Conservation (phyloP, 352 stramenopile species). For the Phytophthora pistaciae region DNA sequence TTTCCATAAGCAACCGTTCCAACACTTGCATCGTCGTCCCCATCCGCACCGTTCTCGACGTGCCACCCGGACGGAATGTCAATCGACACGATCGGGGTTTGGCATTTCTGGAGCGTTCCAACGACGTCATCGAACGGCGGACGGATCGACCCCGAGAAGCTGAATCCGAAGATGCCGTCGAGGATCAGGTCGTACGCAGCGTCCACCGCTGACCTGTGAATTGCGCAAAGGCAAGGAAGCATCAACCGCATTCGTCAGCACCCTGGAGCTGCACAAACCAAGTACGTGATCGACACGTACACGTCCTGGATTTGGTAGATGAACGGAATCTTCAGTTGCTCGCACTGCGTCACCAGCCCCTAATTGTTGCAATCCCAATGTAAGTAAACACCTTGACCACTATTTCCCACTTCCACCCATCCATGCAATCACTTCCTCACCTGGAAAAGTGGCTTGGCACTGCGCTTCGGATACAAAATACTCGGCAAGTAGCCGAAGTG, state of each 20-base stretch:
- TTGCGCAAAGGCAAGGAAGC: background rate
- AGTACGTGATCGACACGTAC: conserved; percentile 34
- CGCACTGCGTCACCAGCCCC: conserved; percentile 80
- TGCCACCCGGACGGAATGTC: conserved; percentile 99
- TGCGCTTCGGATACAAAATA: conserved; percentile 96
- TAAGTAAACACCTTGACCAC: background rate
- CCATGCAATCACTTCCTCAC: conserved; percentile 28
- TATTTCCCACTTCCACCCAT: background rate
- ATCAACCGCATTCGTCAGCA: conserved; percentile 4
- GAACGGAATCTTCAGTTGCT: conserved; percentile 86
- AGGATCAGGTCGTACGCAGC: conserved; percentile 93
- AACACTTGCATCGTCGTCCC: background rate
- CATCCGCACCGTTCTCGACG: conserved; percentile 88
- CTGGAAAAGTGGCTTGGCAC: conserved; percentile 80
- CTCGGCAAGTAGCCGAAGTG: conserved; percentile 96
- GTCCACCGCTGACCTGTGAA: conserved; percentile 55
- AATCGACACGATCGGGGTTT: conserved; percentile 94
- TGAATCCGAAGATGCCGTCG: conserved; percentile 99
- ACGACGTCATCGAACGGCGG: conserved; percentile 94
- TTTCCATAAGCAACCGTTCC: background rate
- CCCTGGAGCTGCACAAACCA: background rate
- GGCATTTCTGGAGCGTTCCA: conserved; percentile 57
- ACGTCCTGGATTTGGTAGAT: conserved; percentile 54
- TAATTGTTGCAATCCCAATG: conserved; percentile 21
- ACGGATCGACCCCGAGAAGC: conserved; percentile 91